Percentiles rank a stretch among this genome's conserved stretches.
Conservation (phyloP, 805 yeast species). For the Zygotorulaspora florentina region DNA sequence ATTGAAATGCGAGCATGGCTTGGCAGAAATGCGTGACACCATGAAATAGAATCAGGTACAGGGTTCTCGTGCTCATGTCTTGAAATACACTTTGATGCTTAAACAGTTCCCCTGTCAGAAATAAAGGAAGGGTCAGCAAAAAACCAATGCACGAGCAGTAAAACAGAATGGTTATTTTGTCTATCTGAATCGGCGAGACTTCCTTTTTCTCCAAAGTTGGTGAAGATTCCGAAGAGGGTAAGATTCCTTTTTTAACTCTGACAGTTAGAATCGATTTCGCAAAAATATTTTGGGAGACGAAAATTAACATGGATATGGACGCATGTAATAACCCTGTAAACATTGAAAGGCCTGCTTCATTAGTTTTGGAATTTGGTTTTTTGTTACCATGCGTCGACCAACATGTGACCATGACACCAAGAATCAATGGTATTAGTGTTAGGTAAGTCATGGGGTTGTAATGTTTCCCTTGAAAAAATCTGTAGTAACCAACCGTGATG, state of each 20-base stretch:
- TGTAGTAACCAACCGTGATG: slow-evolving; percentile 77
- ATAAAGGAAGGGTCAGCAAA: slow-evolving; percentile 60
- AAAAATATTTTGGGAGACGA: slow-evolving; percentile 74
- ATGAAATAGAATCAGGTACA: slow-evolving; percentile 48
- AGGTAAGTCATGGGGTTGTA: slow-evolving; percentile 67
- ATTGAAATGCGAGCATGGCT: slow-evolving; percentile 69
- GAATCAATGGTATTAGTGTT: slow-evolving; percentile 71
- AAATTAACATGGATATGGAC: slow-evolving; percentile 47
- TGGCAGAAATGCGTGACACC: slow-evolving; percentile 69
- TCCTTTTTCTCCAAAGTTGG: slow-evolving; percentile 22
- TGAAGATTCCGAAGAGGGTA: slow-evolving; percentile 20
- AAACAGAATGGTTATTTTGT: slow-evolving; percentile 65
- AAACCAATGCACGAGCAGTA: slow-evolving; percentile 73
- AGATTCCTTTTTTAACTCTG: slow-evolving; percentile 30
- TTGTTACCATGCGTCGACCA: slow-evolving; percentile 38
- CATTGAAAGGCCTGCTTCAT: slow-evolving; percentile 10
- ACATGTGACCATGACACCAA: slow-evolving; percentile 83
- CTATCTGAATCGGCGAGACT: slow-evolving; percentile 41
- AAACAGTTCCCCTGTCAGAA: slow-evolving; percentile 49
- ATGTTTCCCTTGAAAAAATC: slow-evolving; percentile 51
- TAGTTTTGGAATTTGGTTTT: slow-evolving; percentile 6
- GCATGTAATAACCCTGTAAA: slow-evolving; percentile 38
- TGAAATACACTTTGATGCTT: slow-evolving; percentile 26
- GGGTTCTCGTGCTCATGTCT: slow-evolving; percentile 30
- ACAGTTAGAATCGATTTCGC: slow-evolving; percentile 68